Evolutionary conservation across 2,329 filamentous ascomycete genomes (phyloP).

Genomic region (Cadophora luteo-olivacea): DNA sequence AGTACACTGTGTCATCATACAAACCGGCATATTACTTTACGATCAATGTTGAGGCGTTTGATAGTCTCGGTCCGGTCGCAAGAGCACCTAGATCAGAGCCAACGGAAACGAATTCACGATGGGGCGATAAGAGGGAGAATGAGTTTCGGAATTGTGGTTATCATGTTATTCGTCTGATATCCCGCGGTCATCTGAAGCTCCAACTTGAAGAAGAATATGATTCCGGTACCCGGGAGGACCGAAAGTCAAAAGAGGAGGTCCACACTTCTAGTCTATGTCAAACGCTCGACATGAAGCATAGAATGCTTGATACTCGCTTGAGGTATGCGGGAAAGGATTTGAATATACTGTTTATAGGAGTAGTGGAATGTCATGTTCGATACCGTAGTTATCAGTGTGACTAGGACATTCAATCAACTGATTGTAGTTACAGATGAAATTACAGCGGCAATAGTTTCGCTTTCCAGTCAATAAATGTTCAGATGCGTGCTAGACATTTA

Average conservation of each 20-base stretch:
- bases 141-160: neutral
- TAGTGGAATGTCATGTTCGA: neutral
- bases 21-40: neutral
- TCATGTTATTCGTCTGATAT: neutral
- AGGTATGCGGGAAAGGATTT: neutral
- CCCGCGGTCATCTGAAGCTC: neutral
- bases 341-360: neutral
- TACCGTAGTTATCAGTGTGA: neutral
- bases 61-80: neutral
- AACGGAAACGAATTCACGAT: neutral
- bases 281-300: conserved; percentile 5
- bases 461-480: conserved; percentile 8
- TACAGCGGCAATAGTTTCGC: neutral
- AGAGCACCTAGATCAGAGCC: neutral
- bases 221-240: neutral
- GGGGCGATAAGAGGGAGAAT: neutral
- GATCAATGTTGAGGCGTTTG: neutral
- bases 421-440: neutral
- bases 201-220: neutral
- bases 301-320: conserved; percentile 5
- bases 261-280: conserved; percentile 8
- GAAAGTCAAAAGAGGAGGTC: conserved; percentile 9
- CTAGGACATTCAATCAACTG: too few species aligned
- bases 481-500: neutral
- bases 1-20: neutral